These are phyloP conservation scores for Nakaseomyces glabratus DNA, from an alignment of 1,139 yeast species.

Conservation along the genomic window DNA sequence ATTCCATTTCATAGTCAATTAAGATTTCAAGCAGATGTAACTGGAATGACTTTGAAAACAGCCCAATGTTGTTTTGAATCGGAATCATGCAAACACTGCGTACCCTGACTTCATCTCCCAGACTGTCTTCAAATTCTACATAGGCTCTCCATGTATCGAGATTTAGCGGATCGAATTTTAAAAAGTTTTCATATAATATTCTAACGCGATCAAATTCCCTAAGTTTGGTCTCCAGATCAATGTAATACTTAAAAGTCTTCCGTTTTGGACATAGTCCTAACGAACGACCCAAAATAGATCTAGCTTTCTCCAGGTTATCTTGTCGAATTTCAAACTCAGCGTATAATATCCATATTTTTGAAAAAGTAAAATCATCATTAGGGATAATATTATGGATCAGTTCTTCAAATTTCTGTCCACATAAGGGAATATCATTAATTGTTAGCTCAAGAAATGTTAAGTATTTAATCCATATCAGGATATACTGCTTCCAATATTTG, in stretches of 20 bases:
- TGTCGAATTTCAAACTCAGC: conserved; percentile 72
- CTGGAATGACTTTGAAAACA: conserved; percentile 18
- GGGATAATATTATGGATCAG: conserved; percentile 45
- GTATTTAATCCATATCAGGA: conserved; percentile 61
- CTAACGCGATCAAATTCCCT: conserved; percentile 78
- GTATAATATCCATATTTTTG: conserved; percentile 63
- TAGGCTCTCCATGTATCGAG: conserved; percentile 47
- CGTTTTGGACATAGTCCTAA: conserved; percentile 59
- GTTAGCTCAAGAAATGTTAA: conserved; percentile 55
- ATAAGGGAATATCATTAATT: conserved; percentile 36
- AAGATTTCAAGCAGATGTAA: conserved; percentile 12
- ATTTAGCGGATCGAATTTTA: conserved; percentile 44
- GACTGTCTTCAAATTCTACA: conserved; percentile 55
- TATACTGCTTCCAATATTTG: conserved; percentile 54
- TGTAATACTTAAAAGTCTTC: conserved; percentile 54
- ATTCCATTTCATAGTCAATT: conserved; percentile 54
- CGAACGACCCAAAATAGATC: conserved; percentile 65
- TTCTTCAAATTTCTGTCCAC: conserved; percentile 45
- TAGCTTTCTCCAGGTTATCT: conserved; percentile 40
- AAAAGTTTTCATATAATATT: conserved; percentile 55
- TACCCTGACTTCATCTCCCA: conserved; percentile 66
- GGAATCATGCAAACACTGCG: conserved; percentile 47
- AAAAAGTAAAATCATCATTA: conserved; percentile 51
- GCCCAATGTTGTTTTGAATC: conserved; percentile 30
- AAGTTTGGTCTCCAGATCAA: conserved; percentile 40